phyloP scores from a whole-genome alignment of 139 green algal species.

The Coccomyxa sp. region DNA sequence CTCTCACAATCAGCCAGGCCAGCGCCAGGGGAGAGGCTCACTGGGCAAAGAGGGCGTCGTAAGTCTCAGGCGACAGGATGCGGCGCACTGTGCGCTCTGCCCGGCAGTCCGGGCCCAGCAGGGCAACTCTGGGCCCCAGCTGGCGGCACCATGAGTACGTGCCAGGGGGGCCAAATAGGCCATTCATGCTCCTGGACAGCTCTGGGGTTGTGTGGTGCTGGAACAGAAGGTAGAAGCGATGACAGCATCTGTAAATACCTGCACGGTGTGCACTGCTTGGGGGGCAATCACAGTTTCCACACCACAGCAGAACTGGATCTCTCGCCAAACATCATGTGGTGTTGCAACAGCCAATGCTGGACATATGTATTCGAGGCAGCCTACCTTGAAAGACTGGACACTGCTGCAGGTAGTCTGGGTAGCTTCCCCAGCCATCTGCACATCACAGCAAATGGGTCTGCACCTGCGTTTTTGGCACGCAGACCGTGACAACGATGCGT shows the following conservation, averaged over 20 bases:
- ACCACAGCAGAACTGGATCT: neutral
- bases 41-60: slow-evolving; percentile 13
- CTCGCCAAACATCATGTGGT: neutral
- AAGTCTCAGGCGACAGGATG: slow-evolving; percentile 30
- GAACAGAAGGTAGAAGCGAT: slow-evolving; percentile 57
- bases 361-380: neutral
- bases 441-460: neutral
- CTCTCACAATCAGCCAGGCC: too few species aligned
- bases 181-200: neutral
- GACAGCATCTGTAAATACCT: slow-evolving; percentile 37
- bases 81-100: slow-evolving; percentile 26
- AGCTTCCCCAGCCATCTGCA: slow-evolving; percentile 56
- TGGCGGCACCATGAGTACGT: slow-evolving; percentile 11
- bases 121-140: slow-evolving; percentile 27
- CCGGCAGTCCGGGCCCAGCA: slow-evolving; percentile 45
- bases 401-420: slow-evolving; percentile 39
- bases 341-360: neutral
- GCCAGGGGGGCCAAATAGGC: slow-evolving; percentile 8
- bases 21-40: neutral
- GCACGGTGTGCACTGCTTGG: too few species aligned
- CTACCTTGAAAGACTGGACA: slow-evolving; percentile 54
- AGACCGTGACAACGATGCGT: too few species aligned
- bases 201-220: slow-evolving; percentile 59
- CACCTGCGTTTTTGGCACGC: neutral
- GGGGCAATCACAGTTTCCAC: too few species aligned